These are phyloP conservation scores for Oehlia diaphana DNA, from an alignment of 192 early-diverging fungal genomes.

Conservation along the genomic window DNA sequence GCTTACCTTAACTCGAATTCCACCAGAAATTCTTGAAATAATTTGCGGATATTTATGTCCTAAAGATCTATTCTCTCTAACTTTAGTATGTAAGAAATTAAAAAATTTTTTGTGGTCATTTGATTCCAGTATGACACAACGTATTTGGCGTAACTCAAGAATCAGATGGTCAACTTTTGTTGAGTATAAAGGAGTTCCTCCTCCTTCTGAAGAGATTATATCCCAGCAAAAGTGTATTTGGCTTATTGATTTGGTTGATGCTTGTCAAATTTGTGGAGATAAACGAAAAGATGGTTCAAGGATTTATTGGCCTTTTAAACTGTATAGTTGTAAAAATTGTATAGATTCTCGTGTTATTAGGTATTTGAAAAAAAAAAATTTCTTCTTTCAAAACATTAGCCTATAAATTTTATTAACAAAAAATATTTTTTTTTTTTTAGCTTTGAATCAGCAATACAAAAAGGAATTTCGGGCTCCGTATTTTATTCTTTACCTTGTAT, in stretches of 20 bases:
- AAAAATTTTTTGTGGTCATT: neutral
- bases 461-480: neutral
- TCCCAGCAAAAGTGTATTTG: neutral
- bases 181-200: neutral
- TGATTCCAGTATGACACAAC: neutral
- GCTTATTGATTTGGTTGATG: neutral
- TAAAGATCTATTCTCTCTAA: neutral
- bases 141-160: neutral
- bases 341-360: neutral
- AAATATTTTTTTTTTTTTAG: neutral
- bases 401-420: too few species aligned
- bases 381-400: neutral
- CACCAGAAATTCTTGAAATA: neutral
- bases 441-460: neutral
- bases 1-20: neutral
- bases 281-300: neutral
- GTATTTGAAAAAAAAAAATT: neutral
- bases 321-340: neutral
- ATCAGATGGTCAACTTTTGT: neutral
- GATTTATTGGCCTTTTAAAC: neutral
- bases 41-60: neutral
- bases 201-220: neutral
- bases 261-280: neutral
- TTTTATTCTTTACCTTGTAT: neutral
- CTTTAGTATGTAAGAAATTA: neutral